These are phyloP conservation scores for Phaeosphaeria sp. DNA, from an alignment of 2,329 filamentous ascomycete genomes.

Conservation along the genomic window DNA sequence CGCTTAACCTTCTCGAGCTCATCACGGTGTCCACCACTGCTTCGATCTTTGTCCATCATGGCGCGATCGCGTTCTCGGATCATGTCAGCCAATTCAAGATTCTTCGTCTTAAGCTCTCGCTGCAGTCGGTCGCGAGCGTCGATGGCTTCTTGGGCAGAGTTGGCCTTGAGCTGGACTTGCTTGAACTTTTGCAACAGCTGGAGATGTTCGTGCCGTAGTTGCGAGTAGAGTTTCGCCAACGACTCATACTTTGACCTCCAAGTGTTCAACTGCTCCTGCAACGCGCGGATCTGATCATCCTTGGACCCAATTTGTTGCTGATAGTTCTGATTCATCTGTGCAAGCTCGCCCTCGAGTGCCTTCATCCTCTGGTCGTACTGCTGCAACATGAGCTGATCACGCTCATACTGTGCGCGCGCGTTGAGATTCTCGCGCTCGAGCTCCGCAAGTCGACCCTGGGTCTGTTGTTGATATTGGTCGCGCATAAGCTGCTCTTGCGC, in stretches of 20 bases:
- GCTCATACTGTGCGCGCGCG: slow-evolving; percentile 92
- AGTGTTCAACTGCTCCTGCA: slow-evolving; percentile 97
- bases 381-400: slow-evolving; percentile 95
- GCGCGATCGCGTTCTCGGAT: slow-evolving; percentile 95
- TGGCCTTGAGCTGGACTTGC: slow-evolving; percentile 91
- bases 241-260: slow-evolving; percentile 98
- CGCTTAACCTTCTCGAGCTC: slow-evolving; percentile 94
- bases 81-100: slow-evolving; percentile 98
- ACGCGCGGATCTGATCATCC: slow-evolving; percentile 89
- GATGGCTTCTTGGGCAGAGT: slow-evolving; percentile 95
- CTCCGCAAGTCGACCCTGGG: slow-evolving; percentile 93
- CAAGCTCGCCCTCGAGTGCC: slow-evolving; percentile 84
- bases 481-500: slow-evolving; percentile 89
- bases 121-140: slow-evolving; percentile 93
- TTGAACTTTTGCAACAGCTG: slow-evolving; percentile 97
- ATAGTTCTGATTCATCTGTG: slow-evolving; percentile 80
- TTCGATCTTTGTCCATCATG: slow-evolving; percentile 87
- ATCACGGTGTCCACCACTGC: slow-evolving; percentile 85
- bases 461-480: slow-evolving; percentile 92
- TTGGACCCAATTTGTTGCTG: slow-evolving; percentile 86
- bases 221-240: slow-evolving; percentile 94
- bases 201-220: slow-evolving; percentile 91
- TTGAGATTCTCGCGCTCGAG: slow-evolving; percentile 94
- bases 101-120: slow-evolving; percentile 98
- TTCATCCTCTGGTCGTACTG: slow-evolving; percentile 96